These are phyloP conservation scores for Leishmania mexicana DNA, from an alignment of 208 protist genomes.

Conservation along the genomic window DNA sequence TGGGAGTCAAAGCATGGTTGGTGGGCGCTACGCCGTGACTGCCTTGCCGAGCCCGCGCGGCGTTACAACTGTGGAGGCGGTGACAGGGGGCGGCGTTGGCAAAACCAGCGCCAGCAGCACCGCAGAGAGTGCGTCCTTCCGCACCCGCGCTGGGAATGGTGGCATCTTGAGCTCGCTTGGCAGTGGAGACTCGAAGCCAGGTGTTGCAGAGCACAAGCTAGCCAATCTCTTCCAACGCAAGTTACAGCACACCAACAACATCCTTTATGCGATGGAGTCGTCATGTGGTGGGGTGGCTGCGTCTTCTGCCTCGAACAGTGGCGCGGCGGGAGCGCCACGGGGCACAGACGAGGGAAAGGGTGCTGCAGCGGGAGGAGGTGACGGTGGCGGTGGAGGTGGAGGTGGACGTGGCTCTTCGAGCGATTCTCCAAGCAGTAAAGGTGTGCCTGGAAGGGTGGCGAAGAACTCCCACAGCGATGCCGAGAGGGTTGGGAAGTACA, in stretches of 20 bases:
- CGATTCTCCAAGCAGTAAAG: background rate
- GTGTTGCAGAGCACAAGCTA: conserved; percentile 23
- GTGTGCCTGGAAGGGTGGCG: background rate
- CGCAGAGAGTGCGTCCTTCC: conserved; percentile 3
- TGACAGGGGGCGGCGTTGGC: conserved; percentile 4
- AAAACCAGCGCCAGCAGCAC: conserved; percentile 5
- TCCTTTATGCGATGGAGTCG: conserved; percentile 22
- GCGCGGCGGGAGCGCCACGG: too few species aligned
- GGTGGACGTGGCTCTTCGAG: conserved; percentile 28
- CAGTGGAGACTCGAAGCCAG: background rate
- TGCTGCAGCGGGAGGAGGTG: background rate
- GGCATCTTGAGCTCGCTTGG: conserved; percentile 19
- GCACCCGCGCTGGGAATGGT: conserved; percentile 15
- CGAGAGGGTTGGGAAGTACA: conserved; percentile 13
- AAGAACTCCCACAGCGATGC: conserved; percentile 12
- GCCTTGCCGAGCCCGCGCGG: conserved; percentile 11
- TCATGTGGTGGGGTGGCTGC: conserved; percentile 2
- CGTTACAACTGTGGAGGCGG: conserved; percentile 28
- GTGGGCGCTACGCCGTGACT: conserved; percentile 20
- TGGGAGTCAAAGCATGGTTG: conserved; percentile 5
- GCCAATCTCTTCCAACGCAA: conserved; percentile 24
- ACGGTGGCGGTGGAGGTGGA: conserved; percentile 30
- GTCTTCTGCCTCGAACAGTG: background rate
- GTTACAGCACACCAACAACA: background rate
- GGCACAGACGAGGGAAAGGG: background rate